Conservation (phyloP, 495 filamentous ascomycete genomes). For the Trichocladium uniseriatum region DNA sequence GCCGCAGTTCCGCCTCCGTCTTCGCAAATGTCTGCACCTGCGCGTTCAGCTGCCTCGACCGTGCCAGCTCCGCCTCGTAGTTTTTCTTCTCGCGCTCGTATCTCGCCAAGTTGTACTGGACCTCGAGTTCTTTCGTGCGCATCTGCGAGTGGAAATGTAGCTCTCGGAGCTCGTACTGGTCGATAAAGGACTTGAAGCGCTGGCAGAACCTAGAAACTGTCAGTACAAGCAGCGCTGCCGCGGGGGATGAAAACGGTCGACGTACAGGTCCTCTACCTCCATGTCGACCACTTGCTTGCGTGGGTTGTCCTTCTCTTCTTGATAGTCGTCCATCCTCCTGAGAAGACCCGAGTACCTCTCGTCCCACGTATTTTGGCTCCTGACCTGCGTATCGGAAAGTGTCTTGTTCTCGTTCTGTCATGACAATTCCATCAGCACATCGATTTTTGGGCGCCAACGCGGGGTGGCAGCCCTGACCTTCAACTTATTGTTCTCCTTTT, state of each 20-base stretch:
- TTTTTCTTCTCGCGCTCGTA: slow-evolving; percentile 82
- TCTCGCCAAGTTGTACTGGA: slow-evolving; percentile 77
- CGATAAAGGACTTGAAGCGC: slow-evolving; percentile 86
- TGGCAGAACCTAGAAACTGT: slow-evolving; percentile 58
- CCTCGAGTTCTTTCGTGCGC: slow-evolving; percentile 91
- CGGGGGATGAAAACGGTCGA: slow-evolving; percentile 1
- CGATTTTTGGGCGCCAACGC: not conserved
- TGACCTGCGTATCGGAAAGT: slow-evolving; percentile 71
- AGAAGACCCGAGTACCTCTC: slow-evolving; percentile 68
- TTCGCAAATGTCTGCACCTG: slow-evolving; percentile 96
- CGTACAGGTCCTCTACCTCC: slow-evolving; percentile 81
- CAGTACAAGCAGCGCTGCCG: slow-evolving; percentile 11
- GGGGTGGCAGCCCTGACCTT: slow-evolving; percentile 51
- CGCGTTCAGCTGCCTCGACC: slow-evolving; percentile 71
- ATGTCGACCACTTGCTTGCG: slow-evolving; percentile 64
- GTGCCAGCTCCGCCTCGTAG: slow-evolving; percentile 67
- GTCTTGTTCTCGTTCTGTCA: slow-evolving; percentile 82
- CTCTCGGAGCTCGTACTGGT: slow-evolving; percentile 92
- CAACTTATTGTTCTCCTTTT: slow-evolving; percentile 92
- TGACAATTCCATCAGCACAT: slow-evolving; percentile 25
- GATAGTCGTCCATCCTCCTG: slow-evolving; percentile 69
- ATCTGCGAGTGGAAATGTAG: slow-evolving; percentile 81
- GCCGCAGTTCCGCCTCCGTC: slow-evolving; percentile 86
- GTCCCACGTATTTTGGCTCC: slow-evolving; percentile 73
- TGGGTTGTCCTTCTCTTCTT: slow-evolving; percentile 67